These are phyloP conservation scores for Berberis thunbergii DNA, from an alignment of 164 flowering plant species.

Conservation along the genomic window DNA sequence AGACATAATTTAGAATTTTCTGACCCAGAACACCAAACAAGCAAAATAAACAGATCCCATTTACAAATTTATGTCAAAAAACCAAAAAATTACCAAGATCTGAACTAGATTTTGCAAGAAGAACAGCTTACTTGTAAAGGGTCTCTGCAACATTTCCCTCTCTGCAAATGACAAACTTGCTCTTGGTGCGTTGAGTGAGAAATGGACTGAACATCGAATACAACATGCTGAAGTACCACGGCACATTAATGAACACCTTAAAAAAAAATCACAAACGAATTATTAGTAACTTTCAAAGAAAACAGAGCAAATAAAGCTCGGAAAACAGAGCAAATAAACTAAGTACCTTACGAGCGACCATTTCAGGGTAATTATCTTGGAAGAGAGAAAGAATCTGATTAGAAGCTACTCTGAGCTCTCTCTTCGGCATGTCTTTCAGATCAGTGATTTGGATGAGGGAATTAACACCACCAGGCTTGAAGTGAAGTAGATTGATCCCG, in stretches of 20 bases:
- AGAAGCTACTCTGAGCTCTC: constrained; percentile 89
- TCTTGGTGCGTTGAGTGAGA: constrained; percentile 89
- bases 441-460: constrained; percentile 88
- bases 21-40: neutral
- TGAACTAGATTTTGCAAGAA: constrained; percentile 18
- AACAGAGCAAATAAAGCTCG: no score
- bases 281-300: neutral
- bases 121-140: constrained; percentile 67
- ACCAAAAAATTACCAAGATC: neutral
- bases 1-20: no score
- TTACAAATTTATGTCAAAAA: neutral
- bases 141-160: constrained; percentile 86
- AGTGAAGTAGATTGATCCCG: constrained; percentile 69
- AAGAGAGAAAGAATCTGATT: constrained; percentile 78
- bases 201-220: constrained; percentile 91
- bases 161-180: constrained; percentile 84
- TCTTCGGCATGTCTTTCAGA: constrained; percentile 92
- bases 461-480: constrained; percentile 84
- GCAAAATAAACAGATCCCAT: neutral
- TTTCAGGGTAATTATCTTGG: constrained; percentile 96
- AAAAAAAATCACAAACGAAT: neutral
- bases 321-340: no score
- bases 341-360: constrained; percentile 88
- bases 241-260: constrained; percentile 90
- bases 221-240: constrained; percentile 82